Conservation (phyloP, 345 rosid genomes). For the Eucalyptus tenuipes region DNA sequence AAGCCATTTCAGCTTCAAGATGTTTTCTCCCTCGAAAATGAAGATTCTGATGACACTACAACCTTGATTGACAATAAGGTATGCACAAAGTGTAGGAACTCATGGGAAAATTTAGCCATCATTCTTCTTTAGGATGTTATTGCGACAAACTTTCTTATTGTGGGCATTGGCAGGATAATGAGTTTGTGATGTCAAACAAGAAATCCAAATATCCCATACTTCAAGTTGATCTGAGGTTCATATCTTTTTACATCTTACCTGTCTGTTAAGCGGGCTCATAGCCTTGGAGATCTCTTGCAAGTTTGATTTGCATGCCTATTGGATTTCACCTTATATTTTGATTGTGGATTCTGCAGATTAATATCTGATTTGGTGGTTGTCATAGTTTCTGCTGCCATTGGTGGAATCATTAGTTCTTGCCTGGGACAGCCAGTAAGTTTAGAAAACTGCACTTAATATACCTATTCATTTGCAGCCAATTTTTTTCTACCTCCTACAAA, state of each 20-base stretch:
- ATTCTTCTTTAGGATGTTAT: background rate
- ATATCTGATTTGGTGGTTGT: conserved; percentile 93
- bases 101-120: background rate
- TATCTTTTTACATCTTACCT: background rate
- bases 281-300: background rate
- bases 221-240: conserved; percentile 95
- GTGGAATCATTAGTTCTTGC: conserved; percentile 90
- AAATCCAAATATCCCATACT: conserved; percentile 97
- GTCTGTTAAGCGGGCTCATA: background rate
- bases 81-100: background rate
- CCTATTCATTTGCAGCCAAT: background rate
- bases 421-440: conserved; percentile 92
- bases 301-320: background rate
- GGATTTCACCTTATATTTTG: background rate
- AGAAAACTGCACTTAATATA: background rate
- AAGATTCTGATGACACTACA: conserved; percentile 78
- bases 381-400: conserved; percentile 98
- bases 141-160: background rate
- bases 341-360: conserved; percentile 43
- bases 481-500: background rate
- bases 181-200: conserved; percentile 95
- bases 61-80: conserved; percentile 98
- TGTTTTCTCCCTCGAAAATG: conserved; percentile 89
- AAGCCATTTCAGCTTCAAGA: conserved; percentile 82
- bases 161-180: conserved; percentile 57